Evolutionary conservation across 176 grass and related monocot species (phyloP).

Genomic region (Zoysia pacifica): DNA sequence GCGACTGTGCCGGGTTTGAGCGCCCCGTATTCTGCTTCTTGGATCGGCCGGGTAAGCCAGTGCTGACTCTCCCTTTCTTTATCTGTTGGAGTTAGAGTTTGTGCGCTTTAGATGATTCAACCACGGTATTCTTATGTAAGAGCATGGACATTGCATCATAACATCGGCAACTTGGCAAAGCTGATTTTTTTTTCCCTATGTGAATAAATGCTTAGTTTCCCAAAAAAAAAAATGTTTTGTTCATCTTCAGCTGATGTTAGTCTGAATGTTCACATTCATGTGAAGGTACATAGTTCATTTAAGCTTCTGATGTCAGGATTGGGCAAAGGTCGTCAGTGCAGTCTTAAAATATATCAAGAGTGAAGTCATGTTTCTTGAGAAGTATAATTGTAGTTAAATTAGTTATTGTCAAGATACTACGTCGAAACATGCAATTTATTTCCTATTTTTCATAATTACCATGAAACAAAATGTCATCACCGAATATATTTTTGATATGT

Average conservation of each 20-base stretch:
- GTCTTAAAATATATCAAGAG: background rate
- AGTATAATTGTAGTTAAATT: background rate
- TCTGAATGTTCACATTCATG: background rate
- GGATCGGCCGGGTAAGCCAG: conserved; percentile 46
- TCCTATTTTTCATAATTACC: background rate
- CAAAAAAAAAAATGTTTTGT: background rate
- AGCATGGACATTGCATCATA: background rate
- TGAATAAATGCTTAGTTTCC: background rate
- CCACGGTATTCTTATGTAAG: background rate
- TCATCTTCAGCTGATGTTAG: background rate
- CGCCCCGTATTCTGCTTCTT: conserved; percentile 69
- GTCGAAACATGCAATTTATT: background rate
- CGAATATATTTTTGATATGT: background rate
- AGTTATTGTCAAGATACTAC: background rate
- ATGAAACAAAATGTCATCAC: background rate
- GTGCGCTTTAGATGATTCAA: background rate
- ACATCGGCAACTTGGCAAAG: background rate
- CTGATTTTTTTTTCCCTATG: background rate
- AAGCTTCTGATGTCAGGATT: background rate
- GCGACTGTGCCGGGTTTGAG: conserved; percentile 51
- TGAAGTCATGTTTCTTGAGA: background rate
- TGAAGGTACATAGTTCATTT: background rate
- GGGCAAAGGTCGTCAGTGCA: background rate
- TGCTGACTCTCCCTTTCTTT: background rate
- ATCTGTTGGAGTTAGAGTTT: background rate